phyloP scores from a whole-genome alignment of 2,329 filamentous ascomycete genomes.

The Hymenoscyphus scutula region DNA sequence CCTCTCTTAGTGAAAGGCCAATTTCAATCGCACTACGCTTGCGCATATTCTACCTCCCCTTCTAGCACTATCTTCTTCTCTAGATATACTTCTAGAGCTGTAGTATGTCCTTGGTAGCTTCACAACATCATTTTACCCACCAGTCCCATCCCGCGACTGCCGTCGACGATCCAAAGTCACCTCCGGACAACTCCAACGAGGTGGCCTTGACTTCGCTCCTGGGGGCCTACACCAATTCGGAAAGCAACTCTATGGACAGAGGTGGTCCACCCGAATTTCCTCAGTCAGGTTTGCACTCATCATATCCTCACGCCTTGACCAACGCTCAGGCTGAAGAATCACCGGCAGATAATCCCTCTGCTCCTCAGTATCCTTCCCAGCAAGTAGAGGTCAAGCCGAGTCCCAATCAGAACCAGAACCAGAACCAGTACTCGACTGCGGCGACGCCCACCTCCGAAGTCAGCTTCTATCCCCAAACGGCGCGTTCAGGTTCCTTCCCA shows the following conservation, averaged over 20 bases:
- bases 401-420: conserved; percentile 43
- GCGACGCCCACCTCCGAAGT: conserved; percentile 87
- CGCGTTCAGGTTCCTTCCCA: conserved; percentile 80
- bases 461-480: conserved; percentile 75
- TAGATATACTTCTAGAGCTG: conserved; percentile 18
- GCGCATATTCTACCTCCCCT: background rate
- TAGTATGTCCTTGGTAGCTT: conserved; percentile 39
- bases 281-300: conserved; percentile 84
- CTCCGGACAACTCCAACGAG: conserved; percentile 27
- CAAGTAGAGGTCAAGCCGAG: conserved; percentile 73
- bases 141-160: conserved; percentile 27
- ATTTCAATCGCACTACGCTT: conserved; percentile 2
- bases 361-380: conserved; percentile 83
- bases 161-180: conserved; percentile 17
- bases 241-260: conserved; percentile 53
- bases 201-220: conserved; percentile 35
- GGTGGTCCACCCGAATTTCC: conserved; percentile 71
- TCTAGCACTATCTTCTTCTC: background rate
- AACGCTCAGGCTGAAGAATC: conserved; percentile 80
- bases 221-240: conserved; percentile 29
- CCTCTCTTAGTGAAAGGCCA: background rate
- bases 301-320: conserved; percentile 63
- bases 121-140: conserved; percentile 28
- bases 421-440: conserved; percentile 53
- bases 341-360: conserved; percentile 85